A percentile compares a stretch with the other conserved stretches of the same genome.
Conservation (phyloP, 768 basidiomycete species). For the Auricularia auricula-judae region DNA sequence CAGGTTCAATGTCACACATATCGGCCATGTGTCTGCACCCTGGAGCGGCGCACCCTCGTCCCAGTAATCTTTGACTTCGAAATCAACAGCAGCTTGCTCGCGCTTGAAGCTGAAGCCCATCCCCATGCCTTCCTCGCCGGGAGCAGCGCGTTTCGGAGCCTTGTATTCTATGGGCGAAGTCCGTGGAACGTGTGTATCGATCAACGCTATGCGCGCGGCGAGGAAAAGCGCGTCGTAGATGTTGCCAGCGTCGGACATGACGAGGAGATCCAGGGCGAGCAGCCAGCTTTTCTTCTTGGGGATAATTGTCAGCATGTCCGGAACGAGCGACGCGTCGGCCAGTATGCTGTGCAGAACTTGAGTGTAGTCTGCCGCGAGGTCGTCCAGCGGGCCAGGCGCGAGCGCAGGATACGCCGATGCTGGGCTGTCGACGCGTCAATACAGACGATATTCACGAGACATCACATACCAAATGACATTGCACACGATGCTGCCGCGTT, state of each 20-base stretch:
- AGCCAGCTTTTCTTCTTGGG: conserved; percentile 60
- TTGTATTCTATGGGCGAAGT: conserved; percentile 65
- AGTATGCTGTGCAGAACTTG: conserved; percentile 52
- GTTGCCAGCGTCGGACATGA: conserved; percentile 68
- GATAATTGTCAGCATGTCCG: conserved; percentile 47
- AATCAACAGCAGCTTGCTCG: conserved; percentile 57
- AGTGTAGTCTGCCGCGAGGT: conserved; percentile 65
- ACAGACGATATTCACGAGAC: conserved; percentile 2
- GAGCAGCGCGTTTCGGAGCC: conserved; percentile 22
- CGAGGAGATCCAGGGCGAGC: conserved; percentile 61
- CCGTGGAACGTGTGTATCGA: conserved; percentile 69
- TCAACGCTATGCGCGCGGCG: conserved; percentile 67
- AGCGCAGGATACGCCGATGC: conserved; percentile 71
- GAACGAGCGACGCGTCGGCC: conserved; percentile 54
- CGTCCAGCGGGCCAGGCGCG: conserved; percentile 53
- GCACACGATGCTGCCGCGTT: conserved; percentile 54
- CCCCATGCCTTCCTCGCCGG: conserved; percentile 9
- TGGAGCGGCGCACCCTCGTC: conserved; percentile 65
- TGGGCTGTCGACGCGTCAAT: conserved; percentile 39
- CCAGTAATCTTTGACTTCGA: conserved; percentile 82
- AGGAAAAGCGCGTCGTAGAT: conserved; percentile 69
- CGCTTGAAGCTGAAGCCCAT: conserved; percentile 43
- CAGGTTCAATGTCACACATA: conserved; percentile 68
- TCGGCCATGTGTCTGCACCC: conserved; percentile 58
- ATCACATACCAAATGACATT: conserved; percentile 63